phyloP scores from a whole-genome alignment of 257 asterid species.

The Rehmannia glutinosa region DNA sequence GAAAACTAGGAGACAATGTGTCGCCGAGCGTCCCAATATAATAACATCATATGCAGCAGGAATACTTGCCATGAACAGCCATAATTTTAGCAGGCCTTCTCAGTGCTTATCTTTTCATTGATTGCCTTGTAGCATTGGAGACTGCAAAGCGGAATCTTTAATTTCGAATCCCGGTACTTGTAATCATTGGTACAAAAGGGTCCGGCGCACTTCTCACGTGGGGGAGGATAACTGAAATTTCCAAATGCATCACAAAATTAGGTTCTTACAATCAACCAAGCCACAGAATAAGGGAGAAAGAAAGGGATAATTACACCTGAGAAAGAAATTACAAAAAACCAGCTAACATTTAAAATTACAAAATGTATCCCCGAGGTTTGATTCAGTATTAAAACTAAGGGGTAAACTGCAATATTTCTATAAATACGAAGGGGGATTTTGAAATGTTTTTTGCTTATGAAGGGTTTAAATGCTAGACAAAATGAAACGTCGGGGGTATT shows the following conservation, averaged over 20 bases:
- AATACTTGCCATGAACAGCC: conserved; percentile 12
- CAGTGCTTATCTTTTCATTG: conserved; percentile 32
- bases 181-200: conserved; percentile 79
- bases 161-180: conserved; percentile 91
- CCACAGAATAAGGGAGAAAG: conserved; percentile 74
- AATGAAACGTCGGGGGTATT: too few species aligned
- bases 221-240: conserved; percentile 83
- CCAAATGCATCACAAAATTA: conserved; percentile 11
- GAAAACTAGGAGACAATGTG: conserved; percentile 12
- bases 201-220: conserved; percentile 87
- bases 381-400: too few species aligned
- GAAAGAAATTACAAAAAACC: too few species aligned
- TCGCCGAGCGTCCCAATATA: neutral
- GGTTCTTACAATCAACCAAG: conserved; percentile 36
- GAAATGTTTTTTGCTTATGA: too few species aligned
- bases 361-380: too few species aligned
- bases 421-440: too few species aligned
- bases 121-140: conserved; percentile 91
- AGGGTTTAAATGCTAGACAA: too few species aligned
- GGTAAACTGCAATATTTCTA: too few species aligned
- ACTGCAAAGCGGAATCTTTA: conserved; percentile 93
- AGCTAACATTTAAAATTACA: too few species aligned
- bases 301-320: too few species aligned
- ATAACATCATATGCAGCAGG: conserved; percentile 1
- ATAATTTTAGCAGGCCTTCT: conserved; percentile 53